Base-by-base conservation (phyloP, 2,329 filamentous ascomycete genomes). In the Pseudocercospora ulei region DNA sequence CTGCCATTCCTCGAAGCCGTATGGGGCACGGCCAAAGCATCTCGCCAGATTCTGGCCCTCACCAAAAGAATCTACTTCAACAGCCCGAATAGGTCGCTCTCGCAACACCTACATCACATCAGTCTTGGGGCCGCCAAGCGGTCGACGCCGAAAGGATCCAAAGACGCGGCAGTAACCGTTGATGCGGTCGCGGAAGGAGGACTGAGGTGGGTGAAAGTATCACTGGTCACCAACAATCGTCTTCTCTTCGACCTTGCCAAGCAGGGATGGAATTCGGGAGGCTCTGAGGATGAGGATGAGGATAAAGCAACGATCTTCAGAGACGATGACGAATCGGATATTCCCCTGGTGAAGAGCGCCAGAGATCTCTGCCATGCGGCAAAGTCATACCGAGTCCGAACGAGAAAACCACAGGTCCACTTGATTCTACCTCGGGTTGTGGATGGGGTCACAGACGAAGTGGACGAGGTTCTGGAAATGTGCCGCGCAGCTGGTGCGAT, bases 221-320 rank as follows among this genome's bases (percentile, higher is more conserved):
- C 75, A 3, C 78, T 76, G 3, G 63, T 79, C 14, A 78, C 74
- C 1, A 72, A 79, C 47, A 74, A 69, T 41, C 66, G 77, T 35
- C 61, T 83, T 18, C 59, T 81, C 11, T 78, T 78, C 53, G 78
- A 82, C 49, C 68, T 82, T 47, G 78, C 79, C 3, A 79, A 80
- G 56, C 69, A 76, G 41, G 77, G 78, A 7, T 80, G 75, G 70
- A 71, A 75, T 48, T 64, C 62, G 11, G 70, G 70, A 29, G 59
- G 55, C 4, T 64, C 64, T 7, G 65, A 69, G n/a, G 63, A 62
- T 48, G 60, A 66, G n/a, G 58, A 64, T 37, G 52, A 27, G 28
- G 34, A 38, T 20, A 38, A 41, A 3, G 58, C 58, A 29, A 60
- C 65, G 8, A 6, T 33, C 7, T 11, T 12, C 18, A 33, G 14